These are phyloP conservation scores for Pseudohyphozyma bogoriensis DNA, from an alignment of 768 basidiomycete species.

Conservation along the genomic window DNA sequence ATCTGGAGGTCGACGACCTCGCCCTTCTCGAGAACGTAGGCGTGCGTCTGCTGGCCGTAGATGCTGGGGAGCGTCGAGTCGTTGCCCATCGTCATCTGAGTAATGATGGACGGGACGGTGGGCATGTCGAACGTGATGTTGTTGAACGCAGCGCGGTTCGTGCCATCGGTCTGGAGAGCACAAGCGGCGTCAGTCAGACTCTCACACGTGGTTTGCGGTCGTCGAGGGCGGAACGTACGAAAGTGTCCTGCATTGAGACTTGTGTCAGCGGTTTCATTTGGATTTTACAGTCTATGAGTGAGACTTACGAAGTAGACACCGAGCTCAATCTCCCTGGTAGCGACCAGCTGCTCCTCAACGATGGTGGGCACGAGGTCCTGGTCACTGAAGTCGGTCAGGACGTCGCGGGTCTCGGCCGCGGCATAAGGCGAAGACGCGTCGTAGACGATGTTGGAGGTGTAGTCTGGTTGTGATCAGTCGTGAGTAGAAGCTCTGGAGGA, in stretches of 20 bases:
- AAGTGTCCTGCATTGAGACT: too few species aligned
- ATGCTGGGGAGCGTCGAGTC: constrained; percentile 47
- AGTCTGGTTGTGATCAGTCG: constrained; percentile 41
- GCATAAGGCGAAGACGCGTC: constrained; percentile 42
- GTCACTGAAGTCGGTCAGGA: constrained; percentile 58
- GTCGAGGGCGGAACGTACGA: constrained; percentile 35
- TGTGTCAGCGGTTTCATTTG: too few species aligned
- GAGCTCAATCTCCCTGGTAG: constrained; percentile 54
- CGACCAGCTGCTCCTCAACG: constrained; percentile 44
- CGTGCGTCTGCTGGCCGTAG: constrained; percentile 66
- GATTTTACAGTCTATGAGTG: too few species aligned
- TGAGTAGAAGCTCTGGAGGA: too few species aligned
- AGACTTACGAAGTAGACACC: constrained; percentile 65
- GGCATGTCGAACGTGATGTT: constrained; percentile 42
- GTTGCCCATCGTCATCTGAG: constrained; percentile 61
- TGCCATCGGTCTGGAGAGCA: constrained; percentile 52
- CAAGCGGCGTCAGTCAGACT: constrained; percentile 6
- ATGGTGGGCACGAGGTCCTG: constrained; percentile 47
- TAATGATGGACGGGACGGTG: constrained; percentile 55
- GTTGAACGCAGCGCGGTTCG: constrained; percentile 68
- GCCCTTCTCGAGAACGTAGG: constrained; percentile 56
- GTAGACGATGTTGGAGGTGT: constrained; percentile 78
- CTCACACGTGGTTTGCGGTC: too few species aligned
- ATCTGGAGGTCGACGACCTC: constrained; percentile 66
- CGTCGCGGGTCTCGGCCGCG: constrained; percentile 28